A percentile compares a stretch with the other conserved stretches of the same genome.
phyloP scores from a whole-genome alignment of 2,329 filamentous ascomycete species.

The Exophiala dermatitidis region DNA sequence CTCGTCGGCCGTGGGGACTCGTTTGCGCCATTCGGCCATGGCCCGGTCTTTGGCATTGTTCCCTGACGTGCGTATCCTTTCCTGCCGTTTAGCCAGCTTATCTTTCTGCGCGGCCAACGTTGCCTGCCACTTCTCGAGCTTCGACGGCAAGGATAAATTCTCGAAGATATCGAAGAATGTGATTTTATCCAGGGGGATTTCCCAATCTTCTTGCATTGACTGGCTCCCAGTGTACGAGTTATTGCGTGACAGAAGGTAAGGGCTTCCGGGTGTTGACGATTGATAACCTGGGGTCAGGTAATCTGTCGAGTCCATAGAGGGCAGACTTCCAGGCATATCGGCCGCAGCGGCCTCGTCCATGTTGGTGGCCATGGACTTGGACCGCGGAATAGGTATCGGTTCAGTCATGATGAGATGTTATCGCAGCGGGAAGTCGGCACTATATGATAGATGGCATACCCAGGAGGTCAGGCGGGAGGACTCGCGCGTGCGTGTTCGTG shows the following conservation, averaged over 20 bases:
- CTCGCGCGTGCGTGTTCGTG: too few relatives aligned
- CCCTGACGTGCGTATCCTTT: constrained; percentile 59
- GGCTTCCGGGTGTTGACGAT: constrained; percentile 39
- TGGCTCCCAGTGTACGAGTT: constrained; percentile 76
- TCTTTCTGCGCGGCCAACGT: constrained; percentile 75
- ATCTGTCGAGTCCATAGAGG: constrained; percentile 17
- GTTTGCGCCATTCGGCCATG: constrained; percentile 84
- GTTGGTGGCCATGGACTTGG: constrained; percentile 25
- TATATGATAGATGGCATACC: too few relatives aligned
- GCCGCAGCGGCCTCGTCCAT: constrained; percentile 21
- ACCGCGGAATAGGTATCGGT: constrained; percentile 24
- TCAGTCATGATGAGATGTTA: constrained; percentile 27
- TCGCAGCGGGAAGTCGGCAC: too few relatives aligned
- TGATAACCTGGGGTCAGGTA: constrained; percentile 37
- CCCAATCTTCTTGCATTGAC: constrained; percentile 83
- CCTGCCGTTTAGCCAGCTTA: constrained; percentile 73
- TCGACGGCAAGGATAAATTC: constrained; percentile 81
- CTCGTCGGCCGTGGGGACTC: constrained; percentile 80
- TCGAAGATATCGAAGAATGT: constrained; percentile 90
- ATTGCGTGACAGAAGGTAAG: constrained; percentile 60
- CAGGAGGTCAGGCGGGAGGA: constrained; percentile 4
- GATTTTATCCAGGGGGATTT: constrained; percentile 77
- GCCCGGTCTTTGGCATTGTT: constrained; percentile 78
- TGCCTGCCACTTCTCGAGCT: constrained; percentile 82
- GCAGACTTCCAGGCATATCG: constrained; percentile 14